These are phyloP conservation scores for Stephanodiscus minutulus DNA, from an alignment of 108 stramenopile genomes.

Conservation along the genomic window DNA sequence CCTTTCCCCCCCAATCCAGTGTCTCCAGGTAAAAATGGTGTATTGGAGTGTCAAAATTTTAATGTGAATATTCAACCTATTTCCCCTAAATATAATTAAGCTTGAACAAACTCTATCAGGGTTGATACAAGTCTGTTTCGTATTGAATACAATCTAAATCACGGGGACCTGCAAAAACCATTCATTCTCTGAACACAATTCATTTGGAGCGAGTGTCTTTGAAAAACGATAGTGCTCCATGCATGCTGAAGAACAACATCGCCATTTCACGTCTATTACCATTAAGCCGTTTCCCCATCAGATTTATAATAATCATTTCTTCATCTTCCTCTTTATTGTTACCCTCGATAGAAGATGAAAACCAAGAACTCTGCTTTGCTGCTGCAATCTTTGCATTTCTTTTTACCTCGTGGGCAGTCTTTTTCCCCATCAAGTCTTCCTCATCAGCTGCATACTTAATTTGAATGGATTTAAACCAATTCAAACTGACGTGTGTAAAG, in stretches of 20 bases:
- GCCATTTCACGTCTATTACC: slow-evolving; percentile 59
- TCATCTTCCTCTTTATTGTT: slow-evolving; percentile 44
- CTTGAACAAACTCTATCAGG: too few species aligned
- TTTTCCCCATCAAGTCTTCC: slow-evolving; percentile 42
- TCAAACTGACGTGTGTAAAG: slow-evolving; percentile 30
- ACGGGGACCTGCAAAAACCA: too few species aligned
- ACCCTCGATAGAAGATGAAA: slow-evolving; percentile 36
- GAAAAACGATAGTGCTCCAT: slow-evolving; percentile 55
- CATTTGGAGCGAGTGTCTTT: slow-evolving; percentile 4
- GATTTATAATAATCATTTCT: slow-evolving; percentile 38
- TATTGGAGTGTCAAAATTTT: too few species aligned
- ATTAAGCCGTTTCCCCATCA: slow-evolving; percentile 55
- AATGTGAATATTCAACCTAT: too few species aligned
- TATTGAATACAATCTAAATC: too few species aligned
- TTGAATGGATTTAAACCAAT: slow-evolving; percentile 64
- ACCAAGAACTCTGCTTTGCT: slow-evolving; percentile 40
- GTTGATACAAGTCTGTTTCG: too few species aligned
- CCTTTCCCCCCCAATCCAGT: too few species aligned
- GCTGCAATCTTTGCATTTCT: slow-evolving; percentile 49
- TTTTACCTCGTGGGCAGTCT: slow-evolving; percentile 39
- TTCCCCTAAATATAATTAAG: too few species aligned
- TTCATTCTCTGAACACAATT: not conserved
- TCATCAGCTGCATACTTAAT: slow-evolving; percentile 54
- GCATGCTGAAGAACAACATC: slow-evolving; percentile 55
- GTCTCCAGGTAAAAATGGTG: too few species aligned